Conservation (phyloP, 108 stramenopile species). For the Skeletonema grethae region DNA sequence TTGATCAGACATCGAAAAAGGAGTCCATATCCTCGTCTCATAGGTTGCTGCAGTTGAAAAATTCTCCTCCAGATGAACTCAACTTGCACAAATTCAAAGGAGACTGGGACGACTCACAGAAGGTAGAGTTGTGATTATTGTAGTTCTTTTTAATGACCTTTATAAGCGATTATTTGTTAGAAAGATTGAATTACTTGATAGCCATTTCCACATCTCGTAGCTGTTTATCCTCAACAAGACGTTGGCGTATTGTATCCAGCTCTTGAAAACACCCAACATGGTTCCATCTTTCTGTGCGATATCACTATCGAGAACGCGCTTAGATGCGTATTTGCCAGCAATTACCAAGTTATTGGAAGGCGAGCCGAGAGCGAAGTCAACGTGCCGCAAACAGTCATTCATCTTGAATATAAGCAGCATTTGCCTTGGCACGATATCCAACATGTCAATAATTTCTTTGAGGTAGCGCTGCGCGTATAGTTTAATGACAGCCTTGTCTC, state of each 20-base stretch:
- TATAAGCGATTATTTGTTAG: constrained; percentile 1
- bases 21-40: constrained; percentile 15
- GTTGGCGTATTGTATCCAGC: constrained; percentile 62
- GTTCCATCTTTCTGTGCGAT: constrained; percentile 6
- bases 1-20: constrained; percentile 20
- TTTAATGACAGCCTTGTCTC: constrained; percentile 85
- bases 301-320: constrained; percentile 59
- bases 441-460: constrained; percentile 79
- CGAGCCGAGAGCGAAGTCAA: constrained; percentile 85
- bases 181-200: constrained; percentile 10
- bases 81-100: constrained; percentile 28
- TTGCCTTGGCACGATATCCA: constrained; percentile 86
- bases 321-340: constrained; percentile 75
- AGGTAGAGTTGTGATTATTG: neutral
- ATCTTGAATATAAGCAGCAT: constrained; percentile 93
- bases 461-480: constrained; percentile 92
- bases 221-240: constrained; percentile 64
- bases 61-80: constrained; percentile 22
- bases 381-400: constrained; percentile 94
- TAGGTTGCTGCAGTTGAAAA: constrained; percentile 29
- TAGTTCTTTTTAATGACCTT: neutral
- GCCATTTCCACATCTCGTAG: constrained; percentile 23
- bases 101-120: neutral
- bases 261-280: constrained; percentile 18
- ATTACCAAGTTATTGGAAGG: constrained; percentile 80